phyloP scores from a whole-genome alignment of 306 rosid genomes.

The Cucurbita argyrosperma region DNA sequence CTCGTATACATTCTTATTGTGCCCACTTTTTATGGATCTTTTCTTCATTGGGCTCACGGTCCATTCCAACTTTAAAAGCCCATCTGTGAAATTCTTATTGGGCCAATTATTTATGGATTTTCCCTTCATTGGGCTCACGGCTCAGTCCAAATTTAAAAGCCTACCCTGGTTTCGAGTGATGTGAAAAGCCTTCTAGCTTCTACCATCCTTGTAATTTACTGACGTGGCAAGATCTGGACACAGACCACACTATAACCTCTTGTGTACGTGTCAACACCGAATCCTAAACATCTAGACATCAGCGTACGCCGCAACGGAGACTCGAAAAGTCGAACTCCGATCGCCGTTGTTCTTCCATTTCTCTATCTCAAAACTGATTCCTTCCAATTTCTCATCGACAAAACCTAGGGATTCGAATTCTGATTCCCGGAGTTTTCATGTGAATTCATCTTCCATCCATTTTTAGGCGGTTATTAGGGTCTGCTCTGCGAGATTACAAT shows the following conservation, averaged over 20 bases:
- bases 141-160: too few species aligned
- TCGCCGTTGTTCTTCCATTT: background rate
- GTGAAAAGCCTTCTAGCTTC: too few species aligned
- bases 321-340: background rate
- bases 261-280: background rate
- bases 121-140: too few species aligned
- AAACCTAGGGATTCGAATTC: background rate
- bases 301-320: background rate
- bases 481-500: slow-evolving; percentile 5
- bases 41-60: too few species aligned
- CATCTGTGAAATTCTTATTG: too few species aligned
- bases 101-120: too few species aligned
- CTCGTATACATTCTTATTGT: too few species aligned
- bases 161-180: too few species aligned
- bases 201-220: background rate
- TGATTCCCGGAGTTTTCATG: background rate
- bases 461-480: background rate
- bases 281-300: background rate
- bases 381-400: background rate
- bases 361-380: background rate
- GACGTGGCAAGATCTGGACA: background rate
- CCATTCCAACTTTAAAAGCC: background rate
- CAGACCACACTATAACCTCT: background rate
- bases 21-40: too few species aligned
- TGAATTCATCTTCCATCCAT: background rate